Base-by-base conservation (phyloP, 371 early-diverging fungal genomes). In the Mortierella sp. region DNA sequence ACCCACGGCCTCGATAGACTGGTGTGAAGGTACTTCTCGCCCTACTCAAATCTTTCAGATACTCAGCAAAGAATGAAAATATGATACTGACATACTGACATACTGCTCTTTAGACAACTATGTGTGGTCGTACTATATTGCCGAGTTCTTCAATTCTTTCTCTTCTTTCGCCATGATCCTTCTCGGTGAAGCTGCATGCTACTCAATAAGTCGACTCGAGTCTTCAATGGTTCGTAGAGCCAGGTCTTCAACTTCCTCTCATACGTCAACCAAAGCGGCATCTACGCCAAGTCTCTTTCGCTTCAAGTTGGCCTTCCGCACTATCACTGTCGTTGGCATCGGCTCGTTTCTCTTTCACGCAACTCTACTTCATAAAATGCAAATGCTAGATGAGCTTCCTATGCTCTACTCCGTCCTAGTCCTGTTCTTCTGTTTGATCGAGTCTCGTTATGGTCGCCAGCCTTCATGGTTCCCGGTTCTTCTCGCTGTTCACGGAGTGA, bases 341-440 rank as follows among this genome's bases (percentile, higher is more conserved):
- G 92, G 92, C 22, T 86, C 87, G 34, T 83, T 86, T 60, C 83
- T 91, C 62, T 92, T 92, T 79, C 92, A 92, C 76, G 90, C 86
- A 3, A 91, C 91, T 0, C 85, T 92, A 2, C 73, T 83, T 22
- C 86, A 89, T 71, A 72, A 82, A 3, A 87, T 84, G 79, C 92
- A 91, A 61, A 87, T 90, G 85, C 71, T 88, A n/a, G 92, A 92
- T 74, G 93, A 93, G 59, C 72, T 93, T 19, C 92, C 92, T n/a
- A 92, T 92, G 92, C 79, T 92, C 40, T 91, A 78, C 64, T 68
- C 78, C 2, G 78, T 72, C 23, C 61, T 72, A 10, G 65, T 49
- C 40, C 62, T 78, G 5, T 71, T 77, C 58, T 77, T 72, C 53
- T 71, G 72, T 61, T 61, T 72, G 22, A 55, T 69, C 28, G 72